Evolutionary conservation across 1,284 basidiomycete genomes (phyloP).

Genomic region (Taiwanofungus camphoratus): DNA sequence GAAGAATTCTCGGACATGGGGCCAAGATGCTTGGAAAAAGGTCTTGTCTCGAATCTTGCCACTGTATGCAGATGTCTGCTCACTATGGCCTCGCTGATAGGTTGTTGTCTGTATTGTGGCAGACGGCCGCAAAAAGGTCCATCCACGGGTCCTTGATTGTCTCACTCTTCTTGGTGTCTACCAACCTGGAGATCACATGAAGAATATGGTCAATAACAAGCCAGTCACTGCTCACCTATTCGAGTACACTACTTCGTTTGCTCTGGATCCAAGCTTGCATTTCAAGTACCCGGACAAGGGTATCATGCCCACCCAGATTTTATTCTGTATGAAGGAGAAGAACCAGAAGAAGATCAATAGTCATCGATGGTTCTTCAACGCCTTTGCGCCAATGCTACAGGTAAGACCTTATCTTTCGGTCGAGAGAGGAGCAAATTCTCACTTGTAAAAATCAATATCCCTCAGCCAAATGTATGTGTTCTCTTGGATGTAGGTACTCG

Average conservation of each 20-base stretch:
- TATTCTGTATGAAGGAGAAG: constrained; percentile 92
- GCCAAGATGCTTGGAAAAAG: constrained; percentile 96
- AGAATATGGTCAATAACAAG: constrained; percentile 83
- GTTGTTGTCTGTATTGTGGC: constrained; percentile 95
- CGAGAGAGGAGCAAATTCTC: not conserved
- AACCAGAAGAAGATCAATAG: constrained; percentile 97
- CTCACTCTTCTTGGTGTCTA: constrained; percentile 78
- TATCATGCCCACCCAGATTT: constrained; percentile 89
- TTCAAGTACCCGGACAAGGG: constrained; percentile 95
- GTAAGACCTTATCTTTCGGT: constrained; percentile 32
- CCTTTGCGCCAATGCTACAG: constrained; percentile 71
- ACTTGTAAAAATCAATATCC: not conserved
- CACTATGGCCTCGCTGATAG: too few relatives aligned
- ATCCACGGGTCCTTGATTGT: constrained; percentile 92
- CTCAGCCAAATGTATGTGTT: constrained; percentile 81
- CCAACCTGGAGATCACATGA: constrained; percentile 80
- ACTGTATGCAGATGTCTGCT: too few relatives aligned
- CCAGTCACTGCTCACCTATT: constrained; percentile 92
- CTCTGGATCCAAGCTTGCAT: constrained; percentile 81
- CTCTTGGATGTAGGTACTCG: constrained; percentile 92
- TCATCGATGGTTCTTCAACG: constrained; percentile 95
- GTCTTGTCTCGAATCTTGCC: too few relatives aligned
- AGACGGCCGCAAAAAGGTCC: constrained; percentile 89
- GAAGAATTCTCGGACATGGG: constrained; percentile 95
- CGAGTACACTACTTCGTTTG: constrained; percentile 93